These are phyloP conservation scores for Fonsecaea pedrosoi DNA, from an alignment of 2,329 filamentous ascomycete species.

Conservation along the genomic window DNA sequence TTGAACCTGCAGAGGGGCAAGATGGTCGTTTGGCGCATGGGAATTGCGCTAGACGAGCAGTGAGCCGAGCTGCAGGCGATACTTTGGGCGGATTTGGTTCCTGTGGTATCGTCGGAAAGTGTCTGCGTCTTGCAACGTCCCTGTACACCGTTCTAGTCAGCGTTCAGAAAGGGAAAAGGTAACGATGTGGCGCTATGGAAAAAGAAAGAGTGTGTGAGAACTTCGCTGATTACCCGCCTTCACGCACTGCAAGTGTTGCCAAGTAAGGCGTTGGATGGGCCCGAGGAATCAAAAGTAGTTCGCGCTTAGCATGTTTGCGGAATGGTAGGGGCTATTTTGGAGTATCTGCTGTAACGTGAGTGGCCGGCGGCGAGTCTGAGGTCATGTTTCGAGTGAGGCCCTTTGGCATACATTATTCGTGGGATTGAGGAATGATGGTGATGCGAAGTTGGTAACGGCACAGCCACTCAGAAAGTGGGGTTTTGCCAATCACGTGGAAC, in stretches of 20 bases:
- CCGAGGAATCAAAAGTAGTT: not conserved
- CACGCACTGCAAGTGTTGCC: not conserved
- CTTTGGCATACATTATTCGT: not conserved
- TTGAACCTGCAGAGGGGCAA: constrained; percentile 2
- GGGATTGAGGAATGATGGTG: not conserved
- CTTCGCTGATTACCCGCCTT: not conserved
- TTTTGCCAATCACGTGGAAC: constrained; percentile 5
- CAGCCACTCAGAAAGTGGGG: constrained; percentile 9
- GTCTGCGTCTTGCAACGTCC: not conserved
- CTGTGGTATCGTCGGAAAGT: constrained; percentile 1
- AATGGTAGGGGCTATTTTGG: constrained; percentile 6
- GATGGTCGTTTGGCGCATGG: not conserved
- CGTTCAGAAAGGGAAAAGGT: not conserved
- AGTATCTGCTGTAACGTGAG: not conserved
- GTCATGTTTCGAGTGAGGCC: not conserved
- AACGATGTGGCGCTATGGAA: constrained; percentile 5
- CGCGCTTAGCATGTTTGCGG: constrained; percentile 4
- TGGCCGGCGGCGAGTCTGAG: not conserved
- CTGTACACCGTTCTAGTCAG: not conserved
- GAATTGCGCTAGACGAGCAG: not conserved
- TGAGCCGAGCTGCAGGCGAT: not conserved
- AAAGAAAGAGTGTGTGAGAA: not conserved
- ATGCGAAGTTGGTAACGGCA: not conserved
- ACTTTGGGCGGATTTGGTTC: constrained; percentile 6
- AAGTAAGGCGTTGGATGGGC: not conserved